Conservation (phyloP, 257 asterid genomes). For the Coffea eugenioides region DNA sequence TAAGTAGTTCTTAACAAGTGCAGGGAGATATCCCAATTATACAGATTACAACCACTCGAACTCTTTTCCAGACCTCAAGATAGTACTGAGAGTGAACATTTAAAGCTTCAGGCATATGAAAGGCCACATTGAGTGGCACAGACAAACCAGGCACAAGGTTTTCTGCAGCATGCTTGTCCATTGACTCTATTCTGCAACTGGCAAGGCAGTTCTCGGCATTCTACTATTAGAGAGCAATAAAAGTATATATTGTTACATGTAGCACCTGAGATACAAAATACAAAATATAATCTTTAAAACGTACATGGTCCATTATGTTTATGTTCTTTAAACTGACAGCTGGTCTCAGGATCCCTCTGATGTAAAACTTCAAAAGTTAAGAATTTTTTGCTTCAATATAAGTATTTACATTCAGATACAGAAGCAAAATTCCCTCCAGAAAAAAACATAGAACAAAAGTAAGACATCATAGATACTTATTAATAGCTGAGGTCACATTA, state of each 20-base stretch:
- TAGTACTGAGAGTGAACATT: slow-evolving; percentile 69
- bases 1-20: slow-evolving; percentile 10
- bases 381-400: not conserved
- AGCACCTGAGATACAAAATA: not conserved
- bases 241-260: slow-evolving; percentile 23
- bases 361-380: slow-evolving; percentile 10
- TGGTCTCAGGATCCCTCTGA: slow-evolving; percentile 90
- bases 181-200: slow-evolving; percentile 69
- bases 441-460: not conserved
- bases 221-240: slow-evolving; percentile 55
- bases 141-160: slow-evolving; percentile 62
- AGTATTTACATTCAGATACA: not conserved
- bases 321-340: slow-evolving; percentile 66
- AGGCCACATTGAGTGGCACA: slow-evolving; percentile 64
- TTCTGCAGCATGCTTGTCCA: slow-evolving; percentile 64
- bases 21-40: not conserved
- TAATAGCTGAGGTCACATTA: not conserved
- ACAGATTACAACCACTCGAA: not conserved
- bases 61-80: slow-evolving; percentile 62
- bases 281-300: slow-evolving; percentile 26
- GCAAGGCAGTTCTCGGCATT: slow-evolving; percentile 82
- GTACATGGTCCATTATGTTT: slow-evolving; percentile 64
- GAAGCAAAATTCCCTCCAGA: not conserved
- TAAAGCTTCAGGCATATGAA: slow-evolving; percentile 87
- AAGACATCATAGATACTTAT: not conserved